Evolutionary conservation across 345 rosid species (phyloP).

Genomic region (Euphorbia tirucalli): DNA sequence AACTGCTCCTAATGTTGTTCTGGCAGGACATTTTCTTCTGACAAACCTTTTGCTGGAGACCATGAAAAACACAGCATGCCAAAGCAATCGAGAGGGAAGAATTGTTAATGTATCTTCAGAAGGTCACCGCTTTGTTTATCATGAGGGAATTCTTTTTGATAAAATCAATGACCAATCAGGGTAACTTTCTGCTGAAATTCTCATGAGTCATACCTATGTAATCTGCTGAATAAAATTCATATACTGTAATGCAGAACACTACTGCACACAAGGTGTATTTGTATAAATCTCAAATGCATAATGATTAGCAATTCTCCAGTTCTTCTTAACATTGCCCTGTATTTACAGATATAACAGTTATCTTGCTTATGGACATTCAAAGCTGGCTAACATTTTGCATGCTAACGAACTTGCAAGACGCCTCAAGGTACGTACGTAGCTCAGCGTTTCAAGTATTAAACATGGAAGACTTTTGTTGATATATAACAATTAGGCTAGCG

Average conservation of each 20-base stretch:
- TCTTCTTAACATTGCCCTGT: neutral
- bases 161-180: conserved; percentile 41
- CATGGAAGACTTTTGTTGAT: no score
- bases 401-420: conserved; percentile 72
- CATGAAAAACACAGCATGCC: conserved; percentile 42
- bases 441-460: no score
- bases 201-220: neutral
- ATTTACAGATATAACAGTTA: conserved; percentile 42
- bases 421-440: conserved; percentile 79
- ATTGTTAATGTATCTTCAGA: conserved; percentile 45
- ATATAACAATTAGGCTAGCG: no score
- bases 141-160: conserved; percentile 44
- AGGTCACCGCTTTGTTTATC: conserved; percentile 33
- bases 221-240: no score
- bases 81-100: conserved; percentile 44
- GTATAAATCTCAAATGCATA: neutral
- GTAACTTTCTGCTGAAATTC: conserved; percentile 16
- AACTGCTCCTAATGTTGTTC: neutral
- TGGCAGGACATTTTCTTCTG: conserved; percentile 54
- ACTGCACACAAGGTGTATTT: neutral
- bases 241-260: no score
- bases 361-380: conserved; percentile 54
- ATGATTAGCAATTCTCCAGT: neutral
- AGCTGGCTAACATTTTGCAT: conserved; percentile 77
- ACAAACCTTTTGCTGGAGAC: conserved; percentile 43